Evolutionary conservation across 192 early-diverging fungal species (phyloP).

Genomic region (Martensiomyces pterosporus): DNA sequence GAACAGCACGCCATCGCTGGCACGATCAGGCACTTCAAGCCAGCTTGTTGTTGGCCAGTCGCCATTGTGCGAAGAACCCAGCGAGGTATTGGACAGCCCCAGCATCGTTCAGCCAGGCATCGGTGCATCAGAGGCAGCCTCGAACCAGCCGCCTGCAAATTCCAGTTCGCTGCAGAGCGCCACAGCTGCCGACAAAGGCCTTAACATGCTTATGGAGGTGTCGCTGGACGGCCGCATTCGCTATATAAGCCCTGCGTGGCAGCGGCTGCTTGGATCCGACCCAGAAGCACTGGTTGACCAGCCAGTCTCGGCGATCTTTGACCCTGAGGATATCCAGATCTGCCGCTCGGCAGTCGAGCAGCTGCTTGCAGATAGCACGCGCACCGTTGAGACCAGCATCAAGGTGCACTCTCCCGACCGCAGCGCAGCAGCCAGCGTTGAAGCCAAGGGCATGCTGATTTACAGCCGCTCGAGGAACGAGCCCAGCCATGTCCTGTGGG

Average conservation of each 20-base stretch:
- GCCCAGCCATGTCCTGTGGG: constrained; percentile 46
- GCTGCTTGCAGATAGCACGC: constrained; percentile 31
- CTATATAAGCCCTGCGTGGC: constrained; percentile 40
- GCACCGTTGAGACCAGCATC: constrained; percentile 34
- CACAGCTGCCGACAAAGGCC: constrained; percentile 19
- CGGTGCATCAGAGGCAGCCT: too few species aligned
- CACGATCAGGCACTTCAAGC: too few species aligned
- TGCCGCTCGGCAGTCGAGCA: constrained; percentile 39
- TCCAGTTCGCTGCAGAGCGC: constrained; percentile 2
- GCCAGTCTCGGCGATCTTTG: constrained; percentile 30
- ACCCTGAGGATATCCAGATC: constrained; percentile 8
- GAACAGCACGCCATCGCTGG: too few species aligned
- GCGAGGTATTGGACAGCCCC: too few species aligned
- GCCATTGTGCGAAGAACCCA: too few species aligned
- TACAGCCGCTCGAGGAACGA: constrained; percentile 17
- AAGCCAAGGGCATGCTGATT: constrained; percentile 45
- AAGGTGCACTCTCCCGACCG: constrained; percentile 14
- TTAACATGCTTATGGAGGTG: constrained; percentile 39
- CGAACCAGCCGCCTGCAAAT: not conserved
- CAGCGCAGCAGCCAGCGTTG: constrained; percentile 7
- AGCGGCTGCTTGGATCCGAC: constrained; percentile 18
- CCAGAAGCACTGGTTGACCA: constrained; percentile 20
- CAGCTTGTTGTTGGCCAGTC: too few species aligned
- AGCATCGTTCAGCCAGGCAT: too few species aligned
- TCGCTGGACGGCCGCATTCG: constrained; percentile 35